phyloP scores from a whole-genome alignment of 169 alveolate genomes.

The Plasmodium berghei region DNA sequence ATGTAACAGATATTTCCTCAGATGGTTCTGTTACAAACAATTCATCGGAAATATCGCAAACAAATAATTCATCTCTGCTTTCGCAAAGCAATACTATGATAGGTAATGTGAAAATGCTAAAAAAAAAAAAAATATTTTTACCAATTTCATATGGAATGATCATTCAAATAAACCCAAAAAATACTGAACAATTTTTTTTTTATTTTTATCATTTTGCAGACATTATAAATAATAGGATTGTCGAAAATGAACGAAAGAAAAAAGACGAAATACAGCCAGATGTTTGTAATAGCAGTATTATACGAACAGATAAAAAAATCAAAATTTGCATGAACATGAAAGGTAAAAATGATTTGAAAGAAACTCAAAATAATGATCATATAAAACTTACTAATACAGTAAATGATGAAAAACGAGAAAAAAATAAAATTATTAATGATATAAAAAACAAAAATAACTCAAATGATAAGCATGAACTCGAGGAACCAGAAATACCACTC shows the following conservation, averaged over 20 bases:
- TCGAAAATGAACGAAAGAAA: conserved; percentile 13
- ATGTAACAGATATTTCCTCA: conserved; percentile 21
- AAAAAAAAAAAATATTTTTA: background rate
- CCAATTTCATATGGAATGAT: no score
- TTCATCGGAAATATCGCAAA: conserved; percentile 45
- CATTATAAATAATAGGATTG: background rate
- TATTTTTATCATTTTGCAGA: no score
- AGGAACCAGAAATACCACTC: conserved; percentile 79
- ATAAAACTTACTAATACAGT: background rate
- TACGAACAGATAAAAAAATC: conserved; percentile 38
- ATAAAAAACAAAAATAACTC: background rate
- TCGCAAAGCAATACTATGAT: conserved; percentile 29
- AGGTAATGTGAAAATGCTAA: background rate
- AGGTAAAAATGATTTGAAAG: conserved; percentile 11
- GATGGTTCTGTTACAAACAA: conserved; percentile 56
- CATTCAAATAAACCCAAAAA: no score
- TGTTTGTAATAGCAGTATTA: conserved; percentile 30
- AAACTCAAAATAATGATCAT: background rate
- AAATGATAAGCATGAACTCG: background rate
- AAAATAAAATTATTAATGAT: no score
- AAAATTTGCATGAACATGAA: conserved; percentile 58
- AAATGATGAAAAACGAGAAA: conserved; percentile 18
- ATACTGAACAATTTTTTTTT: no score
- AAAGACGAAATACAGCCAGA: conserved; percentile 33
- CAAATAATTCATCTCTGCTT: conserved; percentile 40